Evolutionary conservation across 306 rosid genomes (phyloP), one percentile per base, ranked within the genome.

Genomic region (Inga oerstediana): DNA sequence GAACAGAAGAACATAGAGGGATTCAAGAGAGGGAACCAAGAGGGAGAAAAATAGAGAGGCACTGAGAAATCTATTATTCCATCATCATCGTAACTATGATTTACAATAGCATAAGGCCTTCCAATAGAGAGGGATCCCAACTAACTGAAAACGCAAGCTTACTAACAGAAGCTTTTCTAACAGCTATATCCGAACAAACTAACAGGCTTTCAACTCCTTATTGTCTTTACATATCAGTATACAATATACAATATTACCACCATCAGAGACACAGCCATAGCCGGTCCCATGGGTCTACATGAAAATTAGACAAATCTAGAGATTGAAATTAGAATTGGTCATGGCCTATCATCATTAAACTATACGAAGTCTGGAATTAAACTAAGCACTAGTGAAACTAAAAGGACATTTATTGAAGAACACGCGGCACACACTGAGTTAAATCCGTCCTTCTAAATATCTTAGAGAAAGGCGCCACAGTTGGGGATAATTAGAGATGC

Each of bases 231-330:
- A 37, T 37, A 37, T 37, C 41, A 73, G 8, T 22, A 39, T 32
- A 48, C 22, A 35, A 81, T 22, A 39, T 32, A 48, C 22, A 35
- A 81, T 39, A 71, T 32, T 10, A 12, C 41, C 51, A 76, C 49
- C 64, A 69, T 70, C 27, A 27, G 17, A 16, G 52, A 79, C 30
- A 20, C 48, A 20, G 44, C n/a, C 27, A 45, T 46, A 22, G 32
- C 66, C 30, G 32, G 58, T 45, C 8, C 10, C 49, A 59, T 14
- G 78, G 66, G 48, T 71, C 46, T 48, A 39, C 17, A 59, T 32
- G 30, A 76, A 30, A 39, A 80, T 35, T 49, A 41, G n/a, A 72
- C 59, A 76, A 71, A 58, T 75, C 72, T 41, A 13, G 56, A 48
- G 70, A 37, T 52, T 20, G n/a, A 46, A 44, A 51, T 13, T n/a